These are phyloP conservation scores for Glycyrrhiza uralensis DNA, from an alignment of 306 rosid genomes.

Conservation along the genomic window DNA sequence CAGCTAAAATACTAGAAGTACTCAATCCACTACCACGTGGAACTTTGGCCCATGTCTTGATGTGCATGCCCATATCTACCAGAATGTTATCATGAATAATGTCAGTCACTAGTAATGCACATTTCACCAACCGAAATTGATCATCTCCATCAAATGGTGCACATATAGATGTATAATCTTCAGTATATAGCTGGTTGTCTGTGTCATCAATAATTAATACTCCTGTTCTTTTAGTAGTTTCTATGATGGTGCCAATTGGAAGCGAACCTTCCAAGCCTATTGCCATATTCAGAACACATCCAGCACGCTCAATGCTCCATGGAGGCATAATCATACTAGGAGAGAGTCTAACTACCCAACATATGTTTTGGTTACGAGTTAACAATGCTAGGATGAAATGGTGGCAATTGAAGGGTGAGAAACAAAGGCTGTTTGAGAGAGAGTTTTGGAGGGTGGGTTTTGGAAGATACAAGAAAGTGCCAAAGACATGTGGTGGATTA, in stretches of 20 bases:
- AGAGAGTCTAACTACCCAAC: background rate
- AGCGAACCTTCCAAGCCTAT: constrained; percentile 80
- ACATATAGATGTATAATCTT: constrained; percentile 58
- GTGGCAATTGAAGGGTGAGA: background rate
- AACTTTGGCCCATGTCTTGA: constrained; percentile 88
- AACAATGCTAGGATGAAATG: background rate
- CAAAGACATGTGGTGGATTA: background rate
- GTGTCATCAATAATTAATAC: constrained; percentile 65
- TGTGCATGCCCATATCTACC: constrained; percentile 62
- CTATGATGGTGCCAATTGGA: constrained; percentile 79
- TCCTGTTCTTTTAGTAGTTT: constrained; percentile 55
- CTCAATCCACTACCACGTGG: constrained; percentile 99
- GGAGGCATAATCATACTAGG: constrained; percentile 44
- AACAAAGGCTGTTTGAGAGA: background rate
- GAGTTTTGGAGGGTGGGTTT: background rate
- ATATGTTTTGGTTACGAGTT: background rate
- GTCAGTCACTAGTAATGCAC: constrained; percentile 82
- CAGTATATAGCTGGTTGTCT: constrained; percentile 56
- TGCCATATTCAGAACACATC: constrained; percentile 89
- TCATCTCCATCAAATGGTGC: constrained; percentile 74
- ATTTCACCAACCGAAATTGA: constrained; percentile 85
- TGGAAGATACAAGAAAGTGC: background rate
- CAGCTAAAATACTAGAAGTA: constrained; percentile 93
- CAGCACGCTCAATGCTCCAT: constrained; percentile 96
- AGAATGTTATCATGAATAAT: constrained; percentile 56